Conservation (phyloP, 2,329 filamentous ascomycete species). For the Penicillium sp. region DNA sequence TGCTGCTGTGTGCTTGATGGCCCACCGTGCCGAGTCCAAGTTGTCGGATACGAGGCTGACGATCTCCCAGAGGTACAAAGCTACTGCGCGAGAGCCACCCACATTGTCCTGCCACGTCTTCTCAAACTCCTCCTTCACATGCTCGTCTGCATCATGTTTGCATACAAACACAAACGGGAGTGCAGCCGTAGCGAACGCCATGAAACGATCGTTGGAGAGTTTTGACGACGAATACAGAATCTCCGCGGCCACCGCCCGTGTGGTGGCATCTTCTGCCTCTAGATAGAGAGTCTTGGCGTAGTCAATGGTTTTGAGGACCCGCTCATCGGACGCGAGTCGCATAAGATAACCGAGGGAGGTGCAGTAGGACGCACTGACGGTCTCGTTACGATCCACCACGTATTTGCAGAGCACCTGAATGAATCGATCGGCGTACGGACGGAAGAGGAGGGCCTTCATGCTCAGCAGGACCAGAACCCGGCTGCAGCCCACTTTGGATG, state of each 20-base stretch:
- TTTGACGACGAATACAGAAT: constrained; percentile 81
- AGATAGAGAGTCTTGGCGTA: constrained; percentile 73
- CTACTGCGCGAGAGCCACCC: constrained; percentile 76
- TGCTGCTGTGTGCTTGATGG: constrained; percentile 83
- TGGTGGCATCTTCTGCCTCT: constrained; percentile 71
- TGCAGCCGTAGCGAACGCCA: constrained; percentile 68
- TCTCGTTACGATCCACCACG: constrained; percentile 87
- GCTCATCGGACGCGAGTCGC: constrained; percentile 60
- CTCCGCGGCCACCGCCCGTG: constrained; percentile 75
- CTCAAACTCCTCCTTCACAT: constrained; percentile 74
- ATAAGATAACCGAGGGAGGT: constrained; percentile 82
- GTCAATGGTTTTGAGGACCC: constrained; percentile 54
- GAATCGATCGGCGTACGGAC: constrained; percentile 72
- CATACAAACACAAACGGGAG: constrained; percentile 87
- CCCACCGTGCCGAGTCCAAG: constrained; percentile 81
- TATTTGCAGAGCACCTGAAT: constrained; percentile 76
- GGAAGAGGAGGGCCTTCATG: constrained; percentile 72
- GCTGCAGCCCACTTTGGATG: constrained; percentile 89
- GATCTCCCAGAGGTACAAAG: constrained; percentile 83
- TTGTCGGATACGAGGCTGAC: constrained; percentile 64
- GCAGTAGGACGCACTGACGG: constrained; percentile 86
- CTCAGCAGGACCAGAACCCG: constrained; percentile 81
- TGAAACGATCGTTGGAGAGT: constrained; percentile 85
- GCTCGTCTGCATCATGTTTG: constrained; percentile 79
- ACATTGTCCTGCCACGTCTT: constrained; percentile 91